Percentiles rank a stretch among this genome's conserved stretches.
Conservation (phyloP, 805 yeast genomes). For the Zygoascus tannicola region DNA sequence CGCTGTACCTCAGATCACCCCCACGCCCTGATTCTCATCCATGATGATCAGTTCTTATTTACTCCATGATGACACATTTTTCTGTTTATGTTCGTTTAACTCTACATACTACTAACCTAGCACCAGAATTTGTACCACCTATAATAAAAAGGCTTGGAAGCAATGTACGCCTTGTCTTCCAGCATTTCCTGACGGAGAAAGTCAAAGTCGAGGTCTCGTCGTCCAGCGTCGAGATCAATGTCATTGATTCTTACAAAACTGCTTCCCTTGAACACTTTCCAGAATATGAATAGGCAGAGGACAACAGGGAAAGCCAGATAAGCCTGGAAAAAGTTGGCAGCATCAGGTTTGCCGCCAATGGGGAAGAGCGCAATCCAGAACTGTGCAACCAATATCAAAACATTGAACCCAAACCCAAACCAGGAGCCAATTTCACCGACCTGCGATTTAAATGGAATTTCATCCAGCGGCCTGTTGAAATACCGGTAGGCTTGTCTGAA, state of each 20-base stretch:
- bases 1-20: too few relatives aligned
- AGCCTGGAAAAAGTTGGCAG: conserved; percentile 37
- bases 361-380: conserved; percentile 74
- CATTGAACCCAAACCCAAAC: conserved; percentile 47
- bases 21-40: too few relatives aligned
- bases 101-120: conserved; percentile 24
- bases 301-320: conserved; percentile 39
- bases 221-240: conserved; percentile 55
- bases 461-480: conserved; percentile 52
- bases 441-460: conserved; percentile 53
- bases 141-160: conserved; percentile 37
- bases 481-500: conserved; percentile 49
- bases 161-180: conserved; percentile 46
- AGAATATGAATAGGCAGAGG: conserved; percentile 37
- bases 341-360: conserved; percentile 35
- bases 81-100: too few relatives aligned
- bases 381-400: conserved; percentile 56
- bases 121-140: conserved; percentile 54
- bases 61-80: too few relatives aligned
- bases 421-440: conserved; percentile 55
- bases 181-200: conserved; percentile 45
- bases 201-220: conserved; percentile 51
- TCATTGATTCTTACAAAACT: conserved; percentile 39
- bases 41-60: too few relatives aligned
- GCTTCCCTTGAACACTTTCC: conserved; percentile 37